A percentile compares a stretch with the other conserved stretches of the same genome.
Evolutionary conservation across 306 rosid genomes (phyloP).

Genomic region (Spatholobus suberectus): DNA sequence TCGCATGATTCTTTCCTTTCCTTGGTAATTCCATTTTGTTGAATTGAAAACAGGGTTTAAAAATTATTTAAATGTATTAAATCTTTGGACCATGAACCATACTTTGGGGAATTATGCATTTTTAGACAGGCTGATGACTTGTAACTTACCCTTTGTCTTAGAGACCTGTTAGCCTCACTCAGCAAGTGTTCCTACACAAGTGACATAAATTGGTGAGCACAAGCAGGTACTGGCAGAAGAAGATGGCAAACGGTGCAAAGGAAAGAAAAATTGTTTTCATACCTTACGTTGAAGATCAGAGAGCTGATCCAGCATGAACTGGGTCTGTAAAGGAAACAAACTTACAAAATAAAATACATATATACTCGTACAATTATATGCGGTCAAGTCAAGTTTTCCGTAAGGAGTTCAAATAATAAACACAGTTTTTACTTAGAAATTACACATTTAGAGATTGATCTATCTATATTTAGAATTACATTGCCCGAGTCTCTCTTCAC

Average conservation of each 20-base stretch:
- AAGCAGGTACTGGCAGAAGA: neutral
- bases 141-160: slow-evolving; percentile 82
- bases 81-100: neutral
- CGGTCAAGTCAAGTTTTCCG: neutral
- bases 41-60: neutral
- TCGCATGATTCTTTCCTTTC: neutral
- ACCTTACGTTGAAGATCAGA: slow-evolving; percentile 90
- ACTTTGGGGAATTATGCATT: neutral
- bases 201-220: neutral
- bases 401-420: neutral
- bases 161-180: slow-evolving; percentile 76
- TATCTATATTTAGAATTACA: neutral
- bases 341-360: neutral
- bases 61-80: neutral
- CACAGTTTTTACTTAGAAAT: neutral
- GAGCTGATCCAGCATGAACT: slow-evolving; percentile 88
- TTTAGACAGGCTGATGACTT: neutral
- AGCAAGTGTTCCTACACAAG: slow-evolving; percentile 76
- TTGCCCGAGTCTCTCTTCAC: neutral
- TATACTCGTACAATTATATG: neutral
- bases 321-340: slow-evolving; percentile 65
- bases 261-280: slow-evolving; percentile 31
- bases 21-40: neutral
- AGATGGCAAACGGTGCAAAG: neutral
- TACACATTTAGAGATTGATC: neutral